These are phyloP conservation scores for Colletotrichum sublineola DNA, from an alignment of 2,329 filamentous ascomycete genomes.

Conservation along the genomic window DNA sequence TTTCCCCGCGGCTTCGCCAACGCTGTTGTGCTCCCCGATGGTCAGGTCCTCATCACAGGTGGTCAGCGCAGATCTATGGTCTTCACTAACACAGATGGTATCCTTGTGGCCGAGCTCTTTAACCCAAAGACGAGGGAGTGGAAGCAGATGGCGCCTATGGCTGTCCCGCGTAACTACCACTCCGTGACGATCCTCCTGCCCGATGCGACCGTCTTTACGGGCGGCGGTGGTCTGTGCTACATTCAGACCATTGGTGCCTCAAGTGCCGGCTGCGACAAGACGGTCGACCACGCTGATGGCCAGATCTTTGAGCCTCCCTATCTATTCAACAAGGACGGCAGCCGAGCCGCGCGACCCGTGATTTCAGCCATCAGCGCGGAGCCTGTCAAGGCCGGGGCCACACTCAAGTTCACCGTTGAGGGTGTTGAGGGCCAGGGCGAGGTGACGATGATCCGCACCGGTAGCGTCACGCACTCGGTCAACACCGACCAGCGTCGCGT, in stretches of 20 bases:
- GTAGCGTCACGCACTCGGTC: slow-evolving; percentile 66
- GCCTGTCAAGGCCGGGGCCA: slow-evolving; percentile 46
- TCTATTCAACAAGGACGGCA: slow-evolving; percentile 62
- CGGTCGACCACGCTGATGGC: slow-evolving; percentile 65
- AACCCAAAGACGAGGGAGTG: slow-evolving; percentile 58
- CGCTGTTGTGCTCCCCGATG: slow-evolving; percentile 63
- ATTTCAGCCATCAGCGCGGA: slow-evolving; percentile 52
- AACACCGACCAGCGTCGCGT: slow-evolving; percentile 71
- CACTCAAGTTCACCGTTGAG: slow-evolving; percentile 46
- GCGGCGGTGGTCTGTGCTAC: slow-evolving; percentile 66
- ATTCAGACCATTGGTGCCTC: slow-evolving; percentile 40
- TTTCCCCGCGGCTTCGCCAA: slow-evolving; percentile 59
- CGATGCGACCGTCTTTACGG: slow-evolving; percentile 64
- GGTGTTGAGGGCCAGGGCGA: slow-evolving; percentile 50
- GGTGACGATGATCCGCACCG: slow-evolving; percentile 62
- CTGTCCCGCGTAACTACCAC: slow-evolving; percentile 64
- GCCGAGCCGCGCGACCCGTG: slow-evolving; percentile 54
- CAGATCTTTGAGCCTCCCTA: slow-evolving; percentile 70
- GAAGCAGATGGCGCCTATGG: slow-evolving; percentile 52
- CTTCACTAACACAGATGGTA: slow-evolving; percentile 59
- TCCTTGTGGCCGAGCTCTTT: slow-evolving; percentile 61
- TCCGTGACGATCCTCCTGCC: slow-evolving; percentile 62
- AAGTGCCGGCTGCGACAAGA: slow-evolving; percentile 53
- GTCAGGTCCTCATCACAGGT: slow-evolving; percentile 61
- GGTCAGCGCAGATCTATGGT: slow-evolving; percentile 58